Evolutionary conservation across 805 yeast genomes (phyloP), one percentile per base, ranked within the genome.

Genomic region (Candida loeiensis): DNA sequence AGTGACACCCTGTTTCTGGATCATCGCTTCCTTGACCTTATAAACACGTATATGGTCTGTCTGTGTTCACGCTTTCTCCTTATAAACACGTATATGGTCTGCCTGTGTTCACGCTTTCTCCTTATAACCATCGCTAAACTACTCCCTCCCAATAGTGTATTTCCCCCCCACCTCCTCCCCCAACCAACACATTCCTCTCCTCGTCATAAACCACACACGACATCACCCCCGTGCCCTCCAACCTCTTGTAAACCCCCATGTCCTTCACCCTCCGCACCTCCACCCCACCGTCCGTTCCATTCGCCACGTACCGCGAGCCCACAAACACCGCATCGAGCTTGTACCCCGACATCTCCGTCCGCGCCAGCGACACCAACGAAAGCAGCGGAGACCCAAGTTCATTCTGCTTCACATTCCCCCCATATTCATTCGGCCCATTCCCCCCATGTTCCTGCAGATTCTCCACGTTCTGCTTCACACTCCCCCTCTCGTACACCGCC

Each of bases 141-240:
- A 46, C 48, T 26, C 44, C 49, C 19, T 58, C 51, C 63, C 63
- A 58, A n/a, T 50, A 15, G 38, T 55, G 53, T 13, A 57, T 21
- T 12, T 11, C 14, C 7, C 60, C 61, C 24, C 41, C 44, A 2
- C 54, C 59, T 36, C 53, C 44, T n/a, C 53, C 39, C 18, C 48
- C 36, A 11, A 55, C 43, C 9, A 57, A 27, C 11, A 49, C 36
- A 37, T 56, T 51, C 20, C 34, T 13, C 8, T 12, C 20, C 16
- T 19, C 17, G 24, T 39, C 41, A 22, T 40, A 45, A 3, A 12
- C 29, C 29, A 40, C 36, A n/a, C 7, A 25, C 11, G 9, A 30
- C 44, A 34, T 14, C 11, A 38, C 41, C 9, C 20, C 30, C 3
- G 20, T 17, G n/a, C 21, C 32, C 11, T 14, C 37, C 17, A 39